Conservation (phyloP, 2,329 filamentous ascomycete species). For the Aspergillus candidus region DNA sequence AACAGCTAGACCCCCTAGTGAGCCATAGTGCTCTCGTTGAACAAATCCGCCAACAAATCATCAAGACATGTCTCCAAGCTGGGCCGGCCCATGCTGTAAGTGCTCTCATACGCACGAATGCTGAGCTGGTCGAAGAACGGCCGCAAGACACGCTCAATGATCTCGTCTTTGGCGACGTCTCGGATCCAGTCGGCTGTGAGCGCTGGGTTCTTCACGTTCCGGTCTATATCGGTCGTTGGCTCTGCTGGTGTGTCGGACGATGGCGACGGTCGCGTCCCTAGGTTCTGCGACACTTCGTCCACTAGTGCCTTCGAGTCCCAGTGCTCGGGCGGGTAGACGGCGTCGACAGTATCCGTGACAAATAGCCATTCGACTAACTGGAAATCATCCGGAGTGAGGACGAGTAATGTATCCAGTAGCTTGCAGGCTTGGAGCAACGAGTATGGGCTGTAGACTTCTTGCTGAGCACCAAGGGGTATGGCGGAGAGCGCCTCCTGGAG, state of each 20-base stretch:
- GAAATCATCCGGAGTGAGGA: slow-evolving; percentile 87
- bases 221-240: slow-evolving; percentile 24
- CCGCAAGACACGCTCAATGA: slow-evolving; percentile 70
- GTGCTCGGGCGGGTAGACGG: slow-evolving; percentile 71
- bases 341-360: slow-evolving; percentile 92
- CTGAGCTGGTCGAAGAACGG: slow-evolving; percentile 90
- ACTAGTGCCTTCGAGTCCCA: slow-evolving; percentile 69
- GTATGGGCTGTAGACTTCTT: slow-evolving; percentile 69
- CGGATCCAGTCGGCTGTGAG: slow-evolving; percentile 45
- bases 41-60: slow-evolving; percentile 65
- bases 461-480: slow-evolving; percentile 62
- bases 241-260: slow-evolving; percentile 19
- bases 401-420: slow-evolving; percentile 80
- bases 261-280: slow-evolving; percentile 47
- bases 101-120: slow-evolving; percentile 88
- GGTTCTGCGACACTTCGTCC: slow-evolving; percentile 74
- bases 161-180: slow-evolving; percentile 50
- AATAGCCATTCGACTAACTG: slow-evolving; percentile 98
- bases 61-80: slow-evolving; percentile 61
- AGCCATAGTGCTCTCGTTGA: slow-evolving; percentile 63
- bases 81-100: slow-evolving; percentile 71
- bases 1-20: slow-evolving; percentile 19
- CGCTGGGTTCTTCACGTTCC: slow-evolving; percentile 34
- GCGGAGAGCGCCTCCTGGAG: slow-evolving; percentile 74
- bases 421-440: slow-evolving; percentile 89